phyloP scores from a whole-genome alignment of 176 grass and related monocot species.

The Ensete ventricosum region DNA sequence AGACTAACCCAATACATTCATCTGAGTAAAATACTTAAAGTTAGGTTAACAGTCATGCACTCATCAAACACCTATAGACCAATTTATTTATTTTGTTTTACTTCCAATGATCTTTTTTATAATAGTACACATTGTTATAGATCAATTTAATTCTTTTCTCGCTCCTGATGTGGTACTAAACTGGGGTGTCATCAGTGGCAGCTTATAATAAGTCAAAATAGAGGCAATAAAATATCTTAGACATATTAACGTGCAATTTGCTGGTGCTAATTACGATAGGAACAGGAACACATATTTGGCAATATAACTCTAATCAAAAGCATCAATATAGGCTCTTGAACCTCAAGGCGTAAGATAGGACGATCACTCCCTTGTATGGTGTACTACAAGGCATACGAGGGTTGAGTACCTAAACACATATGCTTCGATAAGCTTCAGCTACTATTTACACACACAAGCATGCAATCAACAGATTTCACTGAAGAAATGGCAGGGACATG shows the following conservation, averaged over 20 bases:
- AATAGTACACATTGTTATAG: too few species aligned
- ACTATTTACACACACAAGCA: background rate
- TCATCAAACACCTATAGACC: too few species aligned
- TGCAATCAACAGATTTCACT: background rate
- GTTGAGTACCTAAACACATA: background rate
- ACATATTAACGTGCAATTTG: background rate
- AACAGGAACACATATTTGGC: background rate
- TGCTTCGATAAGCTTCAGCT: background rate
- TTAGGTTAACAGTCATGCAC: too few species aligned
- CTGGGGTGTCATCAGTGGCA: background rate
- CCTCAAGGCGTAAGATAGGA: background rate
- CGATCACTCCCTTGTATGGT: background rate
- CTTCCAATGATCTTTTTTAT: too few species aligned
- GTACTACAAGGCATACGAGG: background rate
- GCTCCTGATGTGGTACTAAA: too few species aligned
- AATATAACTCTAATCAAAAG: background rate
- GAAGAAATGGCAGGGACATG: background rate
- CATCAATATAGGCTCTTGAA: background rate
- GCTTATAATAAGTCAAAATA: background rate
- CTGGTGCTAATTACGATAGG: background rate
- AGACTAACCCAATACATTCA: too few species aligned
- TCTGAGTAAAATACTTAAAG: too few species aligned
- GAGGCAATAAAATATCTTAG: background rate
- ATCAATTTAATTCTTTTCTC: too few species aligned
- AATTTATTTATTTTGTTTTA: too few species aligned